Evolutionary conservation across 352 stramenopile species (phyloP), one percentile per base, ranked within the genome.

Genomic region (Saprolegnia parasitica): DNA sequence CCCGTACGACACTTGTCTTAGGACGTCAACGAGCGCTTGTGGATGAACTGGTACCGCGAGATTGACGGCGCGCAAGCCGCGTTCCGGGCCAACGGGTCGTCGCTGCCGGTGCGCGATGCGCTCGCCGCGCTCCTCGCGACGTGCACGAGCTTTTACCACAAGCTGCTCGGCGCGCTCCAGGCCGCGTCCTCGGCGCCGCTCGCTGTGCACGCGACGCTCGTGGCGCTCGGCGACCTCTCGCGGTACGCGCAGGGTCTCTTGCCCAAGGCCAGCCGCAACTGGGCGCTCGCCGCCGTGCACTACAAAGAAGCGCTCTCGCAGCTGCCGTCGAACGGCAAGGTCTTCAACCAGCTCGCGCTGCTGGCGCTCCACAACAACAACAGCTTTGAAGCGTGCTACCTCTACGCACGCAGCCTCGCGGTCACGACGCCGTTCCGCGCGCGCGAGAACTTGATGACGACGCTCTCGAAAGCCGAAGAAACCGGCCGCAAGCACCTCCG

Each of bases 21-120:
- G 81, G 74, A 76, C 18, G 58, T 89, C 40, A 82, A 82, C 54
- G 73, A 86, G 42, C 76, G 76, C 3, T 72, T 92, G 10, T 92
- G 84, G 84, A 77, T 61, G 57, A 87, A 72, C 62, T 92, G 82
- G 81, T 87, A 90, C 65, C 76, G 77, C 1, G 74, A 88, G 37
- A 79, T 92, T 8, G 73, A 77, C 3, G 58, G 45, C 0, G 68
- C 86, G 8, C 74, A 83, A 60, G 42, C 23, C 26, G 66, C 73
- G 29, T 37, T 80, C 16, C 62, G 56, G 3, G 58, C 72, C 8
- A 42, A 73, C 29, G 70, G 67, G 32, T 47, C 71, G 3, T 71
- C 67, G 21, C 47, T 76, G 37, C 65, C 52, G 21, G 64, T 70
- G 47, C 75, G 76, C n/a, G 64, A 72, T 20, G 45, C 58, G 15